These are phyloP conservation scores for Nakazawaea ishiwadae DNA, from an alignment of 805 yeast species.

Conservation along the genomic window DNA sequence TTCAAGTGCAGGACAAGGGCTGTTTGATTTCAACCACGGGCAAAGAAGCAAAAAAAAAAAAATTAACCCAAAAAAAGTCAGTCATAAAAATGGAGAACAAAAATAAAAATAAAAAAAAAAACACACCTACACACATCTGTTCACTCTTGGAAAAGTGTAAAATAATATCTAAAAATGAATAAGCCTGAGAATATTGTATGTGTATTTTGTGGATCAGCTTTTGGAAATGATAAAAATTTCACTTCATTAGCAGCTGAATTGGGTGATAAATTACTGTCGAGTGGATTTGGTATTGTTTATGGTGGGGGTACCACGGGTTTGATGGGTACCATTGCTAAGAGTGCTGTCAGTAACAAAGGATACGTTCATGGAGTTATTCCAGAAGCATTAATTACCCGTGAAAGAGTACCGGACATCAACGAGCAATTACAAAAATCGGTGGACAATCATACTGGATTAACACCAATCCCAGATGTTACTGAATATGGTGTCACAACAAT, in stretches of 20 bases:
- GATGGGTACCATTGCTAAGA: slow-evolving; percentile 73
- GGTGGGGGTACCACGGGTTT: slow-evolving; percentile 89
- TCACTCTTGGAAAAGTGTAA: background rate
- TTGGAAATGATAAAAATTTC: slow-evolving; percentile 51
- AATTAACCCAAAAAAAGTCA: too few relatives aligned
- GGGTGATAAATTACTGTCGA: slow-evolving; percentile 53
- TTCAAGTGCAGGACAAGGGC: too few relatives aligned
- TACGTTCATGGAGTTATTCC: slow-evolving; percentile 85
- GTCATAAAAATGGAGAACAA: too few relatives aligned
- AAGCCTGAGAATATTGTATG: slow-evolving; percentile 48
- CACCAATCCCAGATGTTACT: slow-evolving; percentile 56
- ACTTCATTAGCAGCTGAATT: slow-evolving; percentile 51
- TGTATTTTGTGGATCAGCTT: slow-evolving; percentile 84
- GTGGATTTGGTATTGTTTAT: slow-evolving; percentile 72
- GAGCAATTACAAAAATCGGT: slow-evolving; percentile 44
- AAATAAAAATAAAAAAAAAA: too few relatives aligned
- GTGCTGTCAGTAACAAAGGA: slow-evolving; percentile 54
- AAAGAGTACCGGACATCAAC: slow-evolving; percentile 43
- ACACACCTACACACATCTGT: background rate
- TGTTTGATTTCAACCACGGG: too few relatives aligned
- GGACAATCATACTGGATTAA: slow-evolving; percentile 59
- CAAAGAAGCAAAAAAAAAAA: too few relatives aligned
- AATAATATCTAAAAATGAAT: background rate
- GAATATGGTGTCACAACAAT: slow-evolving; percentile 75
- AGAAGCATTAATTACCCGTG: slow-evolving; percentile 71